Base-by-base conservation (phyloP, 345 rosid species). In the Acer negundo region DNA sequence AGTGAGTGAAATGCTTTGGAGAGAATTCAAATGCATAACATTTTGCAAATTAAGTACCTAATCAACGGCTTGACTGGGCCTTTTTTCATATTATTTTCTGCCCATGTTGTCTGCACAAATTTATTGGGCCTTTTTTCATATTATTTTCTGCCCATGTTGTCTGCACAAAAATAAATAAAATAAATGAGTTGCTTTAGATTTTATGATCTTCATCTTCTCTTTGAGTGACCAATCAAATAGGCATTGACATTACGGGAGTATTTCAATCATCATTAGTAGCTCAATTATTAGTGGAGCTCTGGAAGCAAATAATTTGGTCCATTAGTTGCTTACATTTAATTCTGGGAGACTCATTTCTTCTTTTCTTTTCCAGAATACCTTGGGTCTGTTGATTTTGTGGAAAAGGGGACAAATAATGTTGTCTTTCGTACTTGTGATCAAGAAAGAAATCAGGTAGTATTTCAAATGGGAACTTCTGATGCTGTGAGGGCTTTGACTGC, bases 381-480 rank as follows among this genome's bases (percentile, higher is more conserved):
- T 16, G 91, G 89, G 2, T 86, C 91, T 46, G 88, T 87, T 49
- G 97, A 94, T 84, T 91, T 94, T 84, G 92, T 93, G 78, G 98
- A 95, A 89, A 91, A 87, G 82, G 97, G 97, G 78, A 89, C 97
- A 2, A 85, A 86, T 6, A 91, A 79, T 83, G 87, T 95, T 62
- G 94, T 93, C 63, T 95, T 95, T 75, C 87, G 97, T 79, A 93
- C 97, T 74, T 95, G 95, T 84, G 68, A 78, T 59, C 81, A 80
- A 80, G 98, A 95, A 81, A 84, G 79, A 70, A 80, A 81, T 19
- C 92, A 56, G 28, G 92, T 95, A 42, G 97, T 93, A 53, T 91
- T 93, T 81, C 97, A 93, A 76, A 87, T 95, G 87, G 98, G 98
- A 62, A 95, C 98, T 77, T 91, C 98, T 75, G 92, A 95, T 91